Percentiles rank a stretch among this genome's conserved stretches.
Evolutionary conservation across 768 basidiomycete species (phyloP).

Genomic region (Suillus cothurnatus): DNA sequence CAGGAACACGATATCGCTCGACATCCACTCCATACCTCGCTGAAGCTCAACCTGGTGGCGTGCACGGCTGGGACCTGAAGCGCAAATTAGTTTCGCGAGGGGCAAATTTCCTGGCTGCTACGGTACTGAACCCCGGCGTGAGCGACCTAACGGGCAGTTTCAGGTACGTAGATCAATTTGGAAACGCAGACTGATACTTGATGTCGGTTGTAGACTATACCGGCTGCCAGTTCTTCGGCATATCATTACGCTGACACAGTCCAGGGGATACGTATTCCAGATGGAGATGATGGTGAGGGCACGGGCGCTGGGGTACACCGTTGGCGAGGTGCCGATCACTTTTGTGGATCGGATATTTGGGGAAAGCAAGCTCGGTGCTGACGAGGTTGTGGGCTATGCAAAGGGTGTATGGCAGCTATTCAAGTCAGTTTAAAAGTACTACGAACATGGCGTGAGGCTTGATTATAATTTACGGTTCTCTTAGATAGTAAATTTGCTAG

Average conservation of each 20-base stretch:
- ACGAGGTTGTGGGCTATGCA: slow-evolving; percentile 85
- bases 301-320: slow-evolving; percentile 76
- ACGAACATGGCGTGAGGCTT: not conserved
- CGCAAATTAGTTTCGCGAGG: slow-evolving; percentile 87
- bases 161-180: slow-evolving; percentile 50
- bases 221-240: slow-evolving; percentile 73
- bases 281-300: slow-evolving; percentile 99
- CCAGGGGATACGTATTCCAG: slow-evolving; percentile 94
- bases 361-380: slow-evolving; percentile 88
- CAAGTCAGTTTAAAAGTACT: slow-evolving; percentile 54
- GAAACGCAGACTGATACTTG: slow-evolving; percentile 5
- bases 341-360: slow-evolving; percentile 95
- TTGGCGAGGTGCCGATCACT: slow-evolving; percentile 92
- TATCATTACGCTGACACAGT: slow-evolving; percentile 82
- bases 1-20: slow-evolving; percentile 84
- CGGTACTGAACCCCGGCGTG: slow-evolving; percentile 81
- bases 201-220: slow-evolving; percentile 57
- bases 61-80: slow-evolving; percentile 91
- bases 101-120: slow-evolving; percentile 89
- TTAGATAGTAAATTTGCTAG: not conserved
- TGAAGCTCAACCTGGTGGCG: slow-evolving; percentile 76
- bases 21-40: slow-evolving; percentile 56
- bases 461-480: not conserved
- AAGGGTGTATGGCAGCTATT: slow-evolving; percentile 87
- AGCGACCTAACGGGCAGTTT: slow-evolving; percentile 92